Base-by-base conservation (phyloP, 345 rosid genomes). In the Reutealis trisperma region DNA sequence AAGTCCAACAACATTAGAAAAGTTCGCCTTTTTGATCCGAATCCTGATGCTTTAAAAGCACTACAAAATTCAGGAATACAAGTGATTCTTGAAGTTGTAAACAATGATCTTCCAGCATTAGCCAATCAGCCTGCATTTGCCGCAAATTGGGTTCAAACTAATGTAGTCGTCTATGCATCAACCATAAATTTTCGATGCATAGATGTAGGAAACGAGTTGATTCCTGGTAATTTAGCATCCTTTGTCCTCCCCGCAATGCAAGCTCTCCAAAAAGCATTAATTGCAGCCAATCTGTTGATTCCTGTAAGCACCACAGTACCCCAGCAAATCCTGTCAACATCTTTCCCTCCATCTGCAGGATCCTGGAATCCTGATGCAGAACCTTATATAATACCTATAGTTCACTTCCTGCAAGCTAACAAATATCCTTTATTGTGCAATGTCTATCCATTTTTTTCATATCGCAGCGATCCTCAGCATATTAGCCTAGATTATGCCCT, bases 371-470 rank as follows among this genome's bases (percentile, higher is more conserved):
- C 63, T n/a, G 69, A 51, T 1, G 61, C 70, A 47, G 9, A 21
- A 30, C 70, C 62, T 49, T 27, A 19, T 2, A 61, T 63, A 21
- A 51, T 47, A 21, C 79, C 79, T 2, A 21, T 45, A 27, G 75
- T n/a, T 37, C 66, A 76, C 19, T 71, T 75, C 49, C 22, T 76
- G 3, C 37, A 47, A 34, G 45, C 25, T 25, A 75, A 66, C 30
- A 51, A 37, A 10, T 60, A 71, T 24, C 77, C 79, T 64, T 44
- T 80, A 8, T 66, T 71, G 1, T 67, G 44, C 44, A 76, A 44
- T 65, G 12, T 70, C 14, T 47, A 80, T 32, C 41, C 41, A 8
- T 27, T 13, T 51, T 8, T 47, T 10, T 6, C 51, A 1, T 51
- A 47, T 6, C 24, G 5, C 0, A 25, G 15, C 24, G 62, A 71